Evolutionary conservation across 2,329 filamentous ascomycete genomes (phyloP).

Genomic region (Tolypocladium ovalisporum): DNA sequence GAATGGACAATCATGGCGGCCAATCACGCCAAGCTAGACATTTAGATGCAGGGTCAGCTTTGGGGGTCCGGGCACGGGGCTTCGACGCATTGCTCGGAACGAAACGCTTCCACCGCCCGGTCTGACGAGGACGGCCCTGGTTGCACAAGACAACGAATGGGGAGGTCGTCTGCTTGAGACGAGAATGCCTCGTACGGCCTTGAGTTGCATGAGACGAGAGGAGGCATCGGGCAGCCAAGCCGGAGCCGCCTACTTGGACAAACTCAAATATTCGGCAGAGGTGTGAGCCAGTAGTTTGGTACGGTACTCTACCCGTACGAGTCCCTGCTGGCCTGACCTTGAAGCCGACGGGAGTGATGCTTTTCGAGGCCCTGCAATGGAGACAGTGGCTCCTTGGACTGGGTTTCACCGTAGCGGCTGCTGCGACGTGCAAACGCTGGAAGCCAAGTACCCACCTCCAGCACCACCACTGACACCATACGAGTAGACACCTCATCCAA

Average conservation of each 20-base stretch:
- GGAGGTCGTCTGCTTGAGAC: not conserved
- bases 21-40: not conserved
- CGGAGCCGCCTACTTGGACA: not conserved
- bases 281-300: not conserved
- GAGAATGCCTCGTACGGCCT: not conserved
- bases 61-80: not conserved
- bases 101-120: not conserved
- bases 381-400: not conserved
- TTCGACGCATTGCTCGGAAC: not conserved
- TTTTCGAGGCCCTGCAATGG: not conserved
- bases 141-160: not conserved
- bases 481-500: not conserved
- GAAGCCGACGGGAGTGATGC: not conserved
- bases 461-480: not conserved
- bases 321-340: not conserved
- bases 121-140: not conserved
- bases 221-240: not conserved
- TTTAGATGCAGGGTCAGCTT: not conserved
- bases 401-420: not conserved
- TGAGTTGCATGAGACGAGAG: not conserved
- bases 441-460: not conserved
- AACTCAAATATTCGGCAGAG: not conserved
- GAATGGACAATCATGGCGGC: not conserved
- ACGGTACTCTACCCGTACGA: not conserved
- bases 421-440: not conserved